Evolutionary conservation across 78 protist species (phyloP).

Genomic region (Planoprotostelium fungivorum): DNA sequence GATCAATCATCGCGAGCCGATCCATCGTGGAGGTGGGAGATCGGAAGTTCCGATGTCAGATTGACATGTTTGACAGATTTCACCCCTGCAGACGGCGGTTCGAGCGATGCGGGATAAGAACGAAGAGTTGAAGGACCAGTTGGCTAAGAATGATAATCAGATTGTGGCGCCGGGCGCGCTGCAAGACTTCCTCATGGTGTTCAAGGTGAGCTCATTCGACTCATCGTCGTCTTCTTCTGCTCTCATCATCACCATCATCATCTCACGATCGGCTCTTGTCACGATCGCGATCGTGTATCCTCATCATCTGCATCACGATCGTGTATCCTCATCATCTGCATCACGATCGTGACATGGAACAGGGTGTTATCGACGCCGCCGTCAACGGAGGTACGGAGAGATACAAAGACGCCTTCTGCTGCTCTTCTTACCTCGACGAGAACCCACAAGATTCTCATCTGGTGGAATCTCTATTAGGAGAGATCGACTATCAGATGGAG

Average conservation of each 20-base stretch:
- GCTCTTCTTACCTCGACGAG: conserved; percentile 10
- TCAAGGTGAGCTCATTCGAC: conserved; percentile 7
- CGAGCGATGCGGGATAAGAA: conserved; percentile 56
- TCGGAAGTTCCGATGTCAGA: background rate
- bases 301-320: too few species aligned
- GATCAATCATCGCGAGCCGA: conserved; percentile 39
- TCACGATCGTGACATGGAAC: too few species aligned
- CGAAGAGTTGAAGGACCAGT: conserved; percentile 49
- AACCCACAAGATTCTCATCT: conserved; percentile 8
- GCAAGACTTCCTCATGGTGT: conserved; percentile 46
- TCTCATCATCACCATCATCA: background rate
- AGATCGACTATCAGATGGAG: background rate
- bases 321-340: too few species aligned
- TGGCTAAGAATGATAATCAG: conserved; percentile 17
- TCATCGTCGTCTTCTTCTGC: background rate
- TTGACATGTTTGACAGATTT: background rate
- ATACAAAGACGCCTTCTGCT: conserved; percentile 67
- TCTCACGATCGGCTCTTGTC: too few species aligned
- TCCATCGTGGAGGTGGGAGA: conserved; percentile 24
- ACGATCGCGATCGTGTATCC: too few species aligned
- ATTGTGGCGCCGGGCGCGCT: conserved; percentile 21
- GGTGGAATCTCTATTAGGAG: background rate
- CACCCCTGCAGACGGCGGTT: conserved; percentile 66
- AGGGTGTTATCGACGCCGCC: conserved; percentile 78
- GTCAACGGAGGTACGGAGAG: conserved; percentile 70